Evolutionary conservation across 2,329 filamentous ascomycete species (phyloP).

Genomic region (Emmonsiellopsis sp.): DNA sequence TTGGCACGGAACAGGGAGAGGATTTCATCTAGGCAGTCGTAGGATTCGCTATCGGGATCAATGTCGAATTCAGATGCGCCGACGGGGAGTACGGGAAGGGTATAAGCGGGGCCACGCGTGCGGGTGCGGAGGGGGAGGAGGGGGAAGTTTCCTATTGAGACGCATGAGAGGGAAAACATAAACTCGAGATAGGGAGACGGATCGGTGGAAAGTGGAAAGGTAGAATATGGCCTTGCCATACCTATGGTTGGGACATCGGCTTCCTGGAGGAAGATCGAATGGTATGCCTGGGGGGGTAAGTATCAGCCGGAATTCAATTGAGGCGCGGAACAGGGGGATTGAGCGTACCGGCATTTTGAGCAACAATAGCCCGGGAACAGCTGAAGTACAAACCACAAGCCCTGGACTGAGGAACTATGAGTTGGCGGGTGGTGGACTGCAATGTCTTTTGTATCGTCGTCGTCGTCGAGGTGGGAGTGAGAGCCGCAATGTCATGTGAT

Average conservation of each 20-base stretch:
- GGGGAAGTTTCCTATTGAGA: conserved; percentile 71
- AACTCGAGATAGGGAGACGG: not conserved
- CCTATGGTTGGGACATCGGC: conserved; percentile 57
- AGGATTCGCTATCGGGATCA: conserved; percentile 82
- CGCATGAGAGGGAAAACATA: conserved; percentile 15
- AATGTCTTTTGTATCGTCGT: not conserved
- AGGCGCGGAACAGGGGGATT: not conserved
- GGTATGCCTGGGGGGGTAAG: conserved; percentile 63
- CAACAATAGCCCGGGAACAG: no score
- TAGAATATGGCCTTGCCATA: conserved; percentile 19
- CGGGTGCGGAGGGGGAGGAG: conserved; percentile 89
- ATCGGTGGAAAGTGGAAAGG: not conserved
- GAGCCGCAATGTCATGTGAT: not conserved
- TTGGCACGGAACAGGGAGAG: conserved; percentile 91
- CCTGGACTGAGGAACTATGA: no score
- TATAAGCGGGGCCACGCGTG: conserved; percentile 89
- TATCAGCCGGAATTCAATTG: not conserved
- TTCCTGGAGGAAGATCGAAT: conserved; percentile 89
- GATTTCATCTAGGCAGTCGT: conserved; percentile 93
- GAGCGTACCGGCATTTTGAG: conserved; percentile 39
- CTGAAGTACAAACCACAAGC: no score
- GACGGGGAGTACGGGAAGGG: conserved; percentile 57
- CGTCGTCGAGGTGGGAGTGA: not conserved
- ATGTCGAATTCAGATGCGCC: conserved; percentile 42
- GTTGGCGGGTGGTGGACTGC: no score